Conservation (phyloP, 805 yeast genomes). For the Metschnikowia kofuensis region DNA sequence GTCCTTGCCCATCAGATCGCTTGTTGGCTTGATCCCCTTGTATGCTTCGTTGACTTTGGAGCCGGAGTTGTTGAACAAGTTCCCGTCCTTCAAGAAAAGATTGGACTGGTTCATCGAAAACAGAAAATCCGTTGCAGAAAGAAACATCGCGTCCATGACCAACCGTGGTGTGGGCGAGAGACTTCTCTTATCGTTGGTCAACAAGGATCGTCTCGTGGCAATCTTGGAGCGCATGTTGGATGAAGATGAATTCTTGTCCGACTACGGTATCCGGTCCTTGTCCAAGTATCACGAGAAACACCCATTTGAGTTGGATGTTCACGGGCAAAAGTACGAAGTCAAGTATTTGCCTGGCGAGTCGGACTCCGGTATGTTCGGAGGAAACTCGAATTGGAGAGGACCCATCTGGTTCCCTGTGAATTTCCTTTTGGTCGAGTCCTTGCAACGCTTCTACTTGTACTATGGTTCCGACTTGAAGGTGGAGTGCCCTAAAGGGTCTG, state of each 20-base stretch:
- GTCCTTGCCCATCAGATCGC: constrained; percentile 78
- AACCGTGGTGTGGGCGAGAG: constrained; percentile 81
- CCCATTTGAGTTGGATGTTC: constrained; percentile 81
- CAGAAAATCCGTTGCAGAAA: constrained; percentile 62
- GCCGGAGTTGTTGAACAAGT: constrained; percentile 71
- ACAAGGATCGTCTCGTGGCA: constrained; percentile 71
- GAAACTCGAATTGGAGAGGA: constrained; percentile 96
- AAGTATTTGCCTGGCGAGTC: constrained; percentile 84
- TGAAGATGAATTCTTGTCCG: constrained; percentile 80
- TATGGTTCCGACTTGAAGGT: constrained; percentile 84
- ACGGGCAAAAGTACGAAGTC: constrained; percentile 68
- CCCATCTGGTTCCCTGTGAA: constrained; percentile 97
- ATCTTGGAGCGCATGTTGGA: constrained; percentile 80
- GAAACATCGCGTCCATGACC: constrained; percentile 85
- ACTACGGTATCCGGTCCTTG: constrained; percentile 82
- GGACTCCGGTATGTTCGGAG: constrained; percentile 92
- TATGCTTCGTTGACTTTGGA: constrained; percentile 88
- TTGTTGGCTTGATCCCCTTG: constrained; percentile 88
- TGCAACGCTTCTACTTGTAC: constrained; percentile 82
- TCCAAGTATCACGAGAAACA: constrained; percentile 82
- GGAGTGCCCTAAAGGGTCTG: constrained; percentile 85
- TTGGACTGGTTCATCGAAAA: constrained; percentile 81
- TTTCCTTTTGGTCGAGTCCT: constrained; percentile 78
- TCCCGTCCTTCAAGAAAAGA: constrained; percentile 80
- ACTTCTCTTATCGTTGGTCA: constrained; percentile 72